Base-by-base conservation (phyloP, 257 asterid species). In the Fraxinus excelsior region DNA sequence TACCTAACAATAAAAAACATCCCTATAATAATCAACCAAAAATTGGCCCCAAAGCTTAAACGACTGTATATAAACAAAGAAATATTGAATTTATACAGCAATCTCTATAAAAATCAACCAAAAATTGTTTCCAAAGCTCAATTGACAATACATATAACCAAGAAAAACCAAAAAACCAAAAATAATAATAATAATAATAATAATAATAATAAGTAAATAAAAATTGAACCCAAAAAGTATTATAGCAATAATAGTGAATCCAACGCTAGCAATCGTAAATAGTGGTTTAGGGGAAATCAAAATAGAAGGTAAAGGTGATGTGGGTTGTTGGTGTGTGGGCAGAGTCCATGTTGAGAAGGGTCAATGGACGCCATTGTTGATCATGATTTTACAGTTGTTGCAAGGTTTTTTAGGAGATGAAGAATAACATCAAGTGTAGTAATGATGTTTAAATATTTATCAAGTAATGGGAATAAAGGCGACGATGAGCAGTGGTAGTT, bases 211-310 rank as follows among this genome's bases (percentile, higher is more conserved):
- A 8, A 42, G 29, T 28, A 28, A 28, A 28, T 28, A 42, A 42
- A 38, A 38, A 38, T 58, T 58, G 28, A 58, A 58, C 12, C 65
- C 28, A n/a, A 29, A 21, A 60, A 60, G 31, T 9, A 5, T 23
- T 60, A 21, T 16, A 23, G 31, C 67, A 21, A 60, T 16, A 60
- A 25, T 14, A 23, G 16, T 60, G 32, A 32, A 60, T 60, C 67
- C 67, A 23, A 31, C 8, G 29, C 14, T 31, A 18, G 60, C 6
- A 18, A 49, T 1, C 0, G 31, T 11, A 60, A 60, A 60, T 28
- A 28, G 96, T 89, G 82, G 92, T 87, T 40, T 96, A 89, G 28
- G 98, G 85, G 88, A 95, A 91, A 71, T 91, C 96, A 72, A 93
- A 89, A 91, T 87, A 93, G 86, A 93, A 83, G 51, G 96, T 78